phyloP scores from a whole-genome alignment of 1,284 basidiomycete species.

The Phaffia rhodozyma region DNA sequence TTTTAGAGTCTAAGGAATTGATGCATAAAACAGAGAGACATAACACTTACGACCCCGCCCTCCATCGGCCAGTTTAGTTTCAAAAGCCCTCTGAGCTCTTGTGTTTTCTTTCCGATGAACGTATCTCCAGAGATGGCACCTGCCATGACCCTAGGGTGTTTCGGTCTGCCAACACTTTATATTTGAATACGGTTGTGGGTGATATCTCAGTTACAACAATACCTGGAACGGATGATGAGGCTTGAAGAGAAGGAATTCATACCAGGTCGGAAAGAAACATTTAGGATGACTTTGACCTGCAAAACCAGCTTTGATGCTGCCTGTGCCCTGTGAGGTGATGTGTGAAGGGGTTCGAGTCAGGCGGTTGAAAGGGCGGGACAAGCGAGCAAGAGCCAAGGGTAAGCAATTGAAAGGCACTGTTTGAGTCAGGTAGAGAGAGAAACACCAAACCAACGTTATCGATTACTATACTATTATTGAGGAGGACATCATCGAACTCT shows the following conservation, averaged over 20 bases:
- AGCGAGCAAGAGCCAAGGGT: not conserved
- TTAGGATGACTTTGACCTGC: slow-evolving; percentile 95
- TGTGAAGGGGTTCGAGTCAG: slow-evolving; percentile 1
- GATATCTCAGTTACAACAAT: too few species aligned
- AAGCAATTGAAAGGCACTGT: slow-evolving; percentile 18
- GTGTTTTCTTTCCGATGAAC: slow-evolving; percentile 85
- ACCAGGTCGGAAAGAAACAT: slow-evolving; percentile 97
- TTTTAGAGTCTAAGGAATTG: not conserved
- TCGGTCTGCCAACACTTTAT: slow-evolving; percentile 81
- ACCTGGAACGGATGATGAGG: not conserved
- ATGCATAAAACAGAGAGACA: not conserved
- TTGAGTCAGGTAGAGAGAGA: slow-evolving; percentile 16
- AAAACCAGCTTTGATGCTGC: slow-evolving; percentile 94
- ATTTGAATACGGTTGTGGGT: too few species aligned
- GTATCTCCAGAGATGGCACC: slow-evolving; percentile 83
- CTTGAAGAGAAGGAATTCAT: slow-evolving; percentile 35
- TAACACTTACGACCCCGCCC: slow-evolving; percentile 55
- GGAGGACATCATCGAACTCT: slow-evolving; percentile 53
- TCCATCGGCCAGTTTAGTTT: slow-evolving; percentile 99
- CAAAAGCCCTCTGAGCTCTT: slow-evolving; percentile 82
- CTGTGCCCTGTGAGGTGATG: slow-evolving; percentile 58
- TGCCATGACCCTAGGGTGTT: slow-evolving; percentile 92
- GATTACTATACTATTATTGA: slow-evolving; percentile 87
- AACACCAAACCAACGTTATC: slow-evolving; percentile 64
- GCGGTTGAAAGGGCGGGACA: slow-evolving; percentile 2